Evolutionary conservation across 2,329 filamentous ascomycete species (phyloP).

Genomic region (Eutypella sp.): DNA sequence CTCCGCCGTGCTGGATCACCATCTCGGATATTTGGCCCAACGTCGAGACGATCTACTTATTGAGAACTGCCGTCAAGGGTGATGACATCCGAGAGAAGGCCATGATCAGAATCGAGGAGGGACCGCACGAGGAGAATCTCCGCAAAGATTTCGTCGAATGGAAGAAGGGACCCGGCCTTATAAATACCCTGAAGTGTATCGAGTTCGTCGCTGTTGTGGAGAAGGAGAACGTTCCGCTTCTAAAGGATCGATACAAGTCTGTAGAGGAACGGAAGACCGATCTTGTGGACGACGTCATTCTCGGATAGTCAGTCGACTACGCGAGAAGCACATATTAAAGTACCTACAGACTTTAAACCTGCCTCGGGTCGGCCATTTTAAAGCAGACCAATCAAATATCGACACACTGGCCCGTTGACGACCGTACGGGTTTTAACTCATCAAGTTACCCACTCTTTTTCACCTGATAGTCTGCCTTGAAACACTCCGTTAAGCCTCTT

Average conservation of each 20-base stretch:
- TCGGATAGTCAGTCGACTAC: conserved; percentile 22
- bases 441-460: no score
- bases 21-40: conserved; percentile 23
- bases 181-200: conserved; percentile 12
- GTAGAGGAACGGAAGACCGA: conserved; percentile 21
- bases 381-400: no score
- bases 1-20: conserved; percentile 22
- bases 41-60: conserved; percentile 25
- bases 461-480: no score
- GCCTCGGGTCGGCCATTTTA: no score
- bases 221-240: conserved; percentile 11
- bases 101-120: conserved; percentile 21
- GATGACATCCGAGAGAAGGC: conserved; percentile 19
- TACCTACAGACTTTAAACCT: not conserved
- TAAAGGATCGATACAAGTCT: conserved; percentile 15
- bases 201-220: conserved; percentile 23
- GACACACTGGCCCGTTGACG: no score
- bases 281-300: conserved; percentile 21
- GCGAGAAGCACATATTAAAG: not conserved
- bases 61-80: conserved; percentile 20
- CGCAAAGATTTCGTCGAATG: conserved; percentile 22
- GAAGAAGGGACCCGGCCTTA: conserved; percentile 21
- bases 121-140: conserved; percentile 14
- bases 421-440: no score
- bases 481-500: no score